Conservation (phyloP, 1,139 yeast genomes). For the Blastobotrys elegans region DNA sequence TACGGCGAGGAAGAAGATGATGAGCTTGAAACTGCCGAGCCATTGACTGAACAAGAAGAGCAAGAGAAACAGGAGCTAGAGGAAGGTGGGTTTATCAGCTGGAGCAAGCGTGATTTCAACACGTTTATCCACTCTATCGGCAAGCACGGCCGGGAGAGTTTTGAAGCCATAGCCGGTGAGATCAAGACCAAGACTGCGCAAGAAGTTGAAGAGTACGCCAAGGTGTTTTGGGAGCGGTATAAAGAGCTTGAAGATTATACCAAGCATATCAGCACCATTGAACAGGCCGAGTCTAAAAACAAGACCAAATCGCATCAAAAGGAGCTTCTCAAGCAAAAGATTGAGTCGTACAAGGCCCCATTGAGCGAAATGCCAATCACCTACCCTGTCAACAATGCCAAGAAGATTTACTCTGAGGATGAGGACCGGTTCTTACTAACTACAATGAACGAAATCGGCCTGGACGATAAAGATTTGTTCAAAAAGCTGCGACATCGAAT, state of each 20-base stretch:
- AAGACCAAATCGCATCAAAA: constrained; percentile 63
- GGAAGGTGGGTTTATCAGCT: constrained; percentile 63
- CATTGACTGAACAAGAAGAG: constrained; percentile 74
- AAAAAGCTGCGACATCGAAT: constrained; percentile 81
- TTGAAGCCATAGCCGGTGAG: constrained; percentile 58
- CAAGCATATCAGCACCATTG: constrained; percentile 76
- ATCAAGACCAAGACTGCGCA: constrained; percentile 57
- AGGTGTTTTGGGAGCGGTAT: constrained; percentile 73
- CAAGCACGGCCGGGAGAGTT: constrained; percentile 67
- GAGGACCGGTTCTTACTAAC: constrained; percentile 81
- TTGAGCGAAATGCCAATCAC: constrained; percentile 73
- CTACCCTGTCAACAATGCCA: constrained; percentile 81
- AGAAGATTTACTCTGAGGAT: constrained; percentile 72
- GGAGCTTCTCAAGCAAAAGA: constrained; percentile 56
- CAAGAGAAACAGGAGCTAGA: constrained; percentile 56
- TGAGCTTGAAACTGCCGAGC: constrained; percentile 49
- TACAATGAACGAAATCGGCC: constrained; percentile 72
- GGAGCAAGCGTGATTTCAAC: constrained; percentile 91
- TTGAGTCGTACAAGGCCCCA: constrained; percentile 62
- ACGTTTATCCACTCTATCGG: constrained; percentile 81
- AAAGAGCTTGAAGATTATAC: constrained; percentile 79
- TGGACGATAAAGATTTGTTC: constrained; percentile 67
- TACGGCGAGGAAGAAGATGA: constrained; percentile 37
- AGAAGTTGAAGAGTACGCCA: constrained; percentile 70
- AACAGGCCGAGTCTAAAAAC: constrained; percentile 78